Percentiles rank a stretch among this genome's conserved stretches.
Conservation (phyloP, 139 green algal species). For the Chloropicon primus region DNA sequence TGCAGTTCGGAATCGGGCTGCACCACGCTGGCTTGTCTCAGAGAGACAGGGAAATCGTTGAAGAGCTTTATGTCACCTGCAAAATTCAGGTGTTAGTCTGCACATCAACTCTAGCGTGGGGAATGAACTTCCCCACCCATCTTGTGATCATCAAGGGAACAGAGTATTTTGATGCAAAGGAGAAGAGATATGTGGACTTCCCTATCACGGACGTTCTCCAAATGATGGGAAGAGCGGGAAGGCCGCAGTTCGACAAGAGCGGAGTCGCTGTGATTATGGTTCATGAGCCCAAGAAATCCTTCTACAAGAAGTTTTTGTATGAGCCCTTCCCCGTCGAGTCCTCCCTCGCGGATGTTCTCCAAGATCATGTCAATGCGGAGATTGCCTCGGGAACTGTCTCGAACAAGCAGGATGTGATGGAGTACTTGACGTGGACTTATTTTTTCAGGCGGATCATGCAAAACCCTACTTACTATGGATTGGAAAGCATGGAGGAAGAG, state of each 20-base stretch:
- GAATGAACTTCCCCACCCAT: constrained; percentile 87
- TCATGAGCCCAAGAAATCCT: constrained; percentile 95
- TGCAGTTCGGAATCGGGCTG: constrained; percentile 93
- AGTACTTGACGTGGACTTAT: constrained; percentile 97
- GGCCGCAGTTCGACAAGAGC: constrained; percentile 82
- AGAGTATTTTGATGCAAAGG: constrained; percentile 80
- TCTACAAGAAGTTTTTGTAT: constrained; percentile 99
- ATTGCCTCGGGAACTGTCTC: constrained; percentile 26
- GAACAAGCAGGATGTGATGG: constrained; percentile 66
- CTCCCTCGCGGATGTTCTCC: constrained; percentile 56
- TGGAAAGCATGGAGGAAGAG: constrained; percentile 35
- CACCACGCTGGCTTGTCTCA: constrained; percentile 87
- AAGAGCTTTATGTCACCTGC: constrained; percentile 70
- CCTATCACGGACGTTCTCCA: constrained; percentile 96
- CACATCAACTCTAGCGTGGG: constrained; percentile 86
- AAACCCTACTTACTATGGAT: constrained; percentile 93
- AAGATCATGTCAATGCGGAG: constrained; percentile 33
- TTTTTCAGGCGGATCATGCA: constrained; percentile 56
- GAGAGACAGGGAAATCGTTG: constrained; percentile 62
- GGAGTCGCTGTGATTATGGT: constrained; percentile 93
- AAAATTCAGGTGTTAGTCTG: constrained; percentile 85
- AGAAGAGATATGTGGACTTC: constrained; percentile 84
- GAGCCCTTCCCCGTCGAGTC: constrained; percentile 96
- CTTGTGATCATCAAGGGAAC: constrained; percentile 96
- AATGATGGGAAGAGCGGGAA: constrained; percentile 78